Conservation (phyloP, 75 land plant genomes). For the Sequoiadendron giganteum region DNA sequence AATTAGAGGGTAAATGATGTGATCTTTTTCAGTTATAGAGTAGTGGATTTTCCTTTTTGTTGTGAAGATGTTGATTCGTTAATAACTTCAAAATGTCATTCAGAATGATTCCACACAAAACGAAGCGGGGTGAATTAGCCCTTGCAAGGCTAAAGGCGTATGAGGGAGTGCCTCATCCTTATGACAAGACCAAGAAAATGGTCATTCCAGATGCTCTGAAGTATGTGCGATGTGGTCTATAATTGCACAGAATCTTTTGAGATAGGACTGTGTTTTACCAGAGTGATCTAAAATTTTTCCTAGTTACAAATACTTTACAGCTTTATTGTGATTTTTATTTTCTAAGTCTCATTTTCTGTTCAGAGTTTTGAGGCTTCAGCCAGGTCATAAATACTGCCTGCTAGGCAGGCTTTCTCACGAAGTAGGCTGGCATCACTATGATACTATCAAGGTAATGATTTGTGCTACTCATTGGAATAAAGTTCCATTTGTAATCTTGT, state of each 20-base stretch:
- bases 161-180: constrained; percentile 69
- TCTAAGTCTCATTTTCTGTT: not conserved
- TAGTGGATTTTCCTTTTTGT: not conserved
- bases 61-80: not conserved
- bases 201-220: constrained; percentile 78
- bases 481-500: not conserved
- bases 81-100: constrained; percentile 8
- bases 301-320: not conserved
- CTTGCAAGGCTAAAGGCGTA: constrained; percentile 66
- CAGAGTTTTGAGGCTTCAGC: constrained; percentile 78
- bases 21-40: not conserved
- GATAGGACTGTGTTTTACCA: not conserved
- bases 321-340: not conserved
- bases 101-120: constrained; percentile 90
- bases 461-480: not conserved
- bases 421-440: constrained; percentile 81
- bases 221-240: constrained; percentile 24
- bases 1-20: constrained; percentile 45
- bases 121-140: constrained; percentile 77
- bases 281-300: not conserved
- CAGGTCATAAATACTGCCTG: constrained; percentile 72
- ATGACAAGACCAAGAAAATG: constrained; percentile 71
- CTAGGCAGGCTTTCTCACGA: constrained; percentile 65
- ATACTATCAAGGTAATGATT: constrained; percentile 56
- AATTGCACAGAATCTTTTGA: not conserved